phyloP scores from a whole-genome alignment of 2,329 filamentous ascomycete species.

The Torrubiellomyces zombiae region DNA sequence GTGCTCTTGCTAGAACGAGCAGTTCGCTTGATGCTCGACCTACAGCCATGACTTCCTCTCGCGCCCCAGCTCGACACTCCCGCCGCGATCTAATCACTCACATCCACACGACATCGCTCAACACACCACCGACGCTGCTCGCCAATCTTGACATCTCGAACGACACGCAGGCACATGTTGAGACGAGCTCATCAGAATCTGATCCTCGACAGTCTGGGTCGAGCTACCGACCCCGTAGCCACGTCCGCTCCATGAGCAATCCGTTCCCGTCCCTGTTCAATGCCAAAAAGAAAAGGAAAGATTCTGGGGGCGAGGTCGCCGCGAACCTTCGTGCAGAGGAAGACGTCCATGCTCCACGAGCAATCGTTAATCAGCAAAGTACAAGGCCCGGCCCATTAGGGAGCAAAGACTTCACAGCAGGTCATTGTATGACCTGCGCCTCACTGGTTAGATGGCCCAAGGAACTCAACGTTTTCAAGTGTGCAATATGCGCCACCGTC shows the following conservation, averaged over 20 bases:
- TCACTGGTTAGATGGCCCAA: conserved; percentile 66
- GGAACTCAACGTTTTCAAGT: conserved; percentile 58
- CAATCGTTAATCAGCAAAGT: conserved; percentile 8
- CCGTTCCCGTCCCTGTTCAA: conserved; percentile 60
- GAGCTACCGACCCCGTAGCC: conserved; percentile 8
- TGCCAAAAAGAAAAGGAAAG: conserved; percentile 36
- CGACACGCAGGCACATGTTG: conserved; percentile 13
- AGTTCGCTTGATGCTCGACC: no score
- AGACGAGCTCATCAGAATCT: conserved; percentile 29
- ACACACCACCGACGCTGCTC: conserved; percentile 14
- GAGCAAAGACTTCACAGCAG: conserved; percentile 45
- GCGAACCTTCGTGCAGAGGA: no score
- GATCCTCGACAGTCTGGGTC: conserved; percentile 16
- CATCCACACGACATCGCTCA: conserved; percentile 18
- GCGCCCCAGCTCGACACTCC: conserved; percentile 12
- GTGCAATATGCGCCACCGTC: conserved; percentile 68
- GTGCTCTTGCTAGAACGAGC: background rate
- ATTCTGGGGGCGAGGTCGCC: conserved; percentile 20
- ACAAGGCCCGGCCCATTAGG: conserved; percentile 17
- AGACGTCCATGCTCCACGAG: no score
- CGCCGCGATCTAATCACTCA: conserved; percentile 18
- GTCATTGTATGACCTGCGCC: conserved; percentile 75
- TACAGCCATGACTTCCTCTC: conserved; percentile 18
- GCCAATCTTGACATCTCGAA: conserved; percentile 12
- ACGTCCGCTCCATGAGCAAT: conserved; percentile 54